Evolutionary conservation across 345 rosid genomes (phyloP), one percentile per base, ranked within the genome.

Genomic region (Pugionium cornutum): DNA sequence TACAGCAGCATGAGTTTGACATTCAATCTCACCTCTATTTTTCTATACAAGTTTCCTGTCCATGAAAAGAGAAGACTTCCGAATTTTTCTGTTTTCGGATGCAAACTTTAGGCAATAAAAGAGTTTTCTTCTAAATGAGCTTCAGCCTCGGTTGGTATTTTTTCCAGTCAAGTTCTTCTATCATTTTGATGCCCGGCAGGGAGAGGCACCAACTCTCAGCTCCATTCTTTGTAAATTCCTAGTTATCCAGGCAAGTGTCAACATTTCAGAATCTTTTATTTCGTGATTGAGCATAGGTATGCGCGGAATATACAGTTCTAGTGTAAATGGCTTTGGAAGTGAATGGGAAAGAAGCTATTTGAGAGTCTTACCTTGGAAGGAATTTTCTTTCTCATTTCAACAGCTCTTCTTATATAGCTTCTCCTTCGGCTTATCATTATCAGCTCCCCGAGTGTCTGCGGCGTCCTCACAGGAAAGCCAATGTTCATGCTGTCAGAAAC

Each of bases 381-480:
- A 54, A 82, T 77, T 53, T 73, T 78, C 76, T 79, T 73, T 74
- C 80, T 77, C 77, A 74, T 75, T 65, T 80, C 79, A 66, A 53
- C 82, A 48, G 94, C 83, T 78, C 84, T 86, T 70, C 86, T 80
- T 62, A 79, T 81, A 66, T 76, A 78, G 54, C 97, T 89, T 81
- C 79, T 83, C 84, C 84, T 83, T 31, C 84, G 76, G 76, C 91
- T 86, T 86, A 84, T 79, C 96, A 87, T 81, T 74, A 89, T 89
- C 67, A 87, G 73, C 77, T 89, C 97, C 66, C 85, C 89, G 0
- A 92, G 97, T 57, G 96, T 92, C 40, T 76, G 68, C 4, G 91
- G 78, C 63, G 42, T 76, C 69, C 84, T 87, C 53, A 80, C 55
- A 58, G 61, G 28, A 37, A 25, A 66, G 2, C 73, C 68, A 34